phyloP scores from a whole-genome alignment of 305 asterid genomes.

The Fraxinus albicans region DNA sequence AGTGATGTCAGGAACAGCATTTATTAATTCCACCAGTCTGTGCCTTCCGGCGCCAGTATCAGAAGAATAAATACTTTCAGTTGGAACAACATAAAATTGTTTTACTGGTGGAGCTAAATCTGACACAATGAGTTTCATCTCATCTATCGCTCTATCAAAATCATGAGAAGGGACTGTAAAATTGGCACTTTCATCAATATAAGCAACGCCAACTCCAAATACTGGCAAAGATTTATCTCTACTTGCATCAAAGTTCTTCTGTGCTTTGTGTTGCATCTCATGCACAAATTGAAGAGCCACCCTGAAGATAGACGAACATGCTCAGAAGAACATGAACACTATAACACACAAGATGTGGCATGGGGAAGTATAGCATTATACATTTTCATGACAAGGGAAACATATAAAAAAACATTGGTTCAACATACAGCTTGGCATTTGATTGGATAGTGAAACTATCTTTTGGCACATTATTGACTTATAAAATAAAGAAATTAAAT shows the following conservation, averaged over 20 bases:
- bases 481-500: background rate
- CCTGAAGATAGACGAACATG: conserved; percentile 27
- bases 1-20: conserved; percentile 59
- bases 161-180: conserved; percentile 36
- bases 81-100: conserved; percentile 51
- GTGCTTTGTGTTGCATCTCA: conserved; percentile 77
- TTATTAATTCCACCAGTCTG: conserved; percentile 44
- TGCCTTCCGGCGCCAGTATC: conserved; percentile 46
- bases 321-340: background rate
- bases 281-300: conserved; percentile 65
- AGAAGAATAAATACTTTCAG: conserved; percentile 52
- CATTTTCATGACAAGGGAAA: background rate
- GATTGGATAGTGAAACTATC: background rate
- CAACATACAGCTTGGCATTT: background rate
- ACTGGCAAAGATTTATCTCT: conserved; percentile 73
- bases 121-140: conserved; percentile 61
- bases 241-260: conserved; percentile 74
- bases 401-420: background rate
- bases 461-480: background rate
- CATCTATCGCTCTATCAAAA: conserved; percentile 42
- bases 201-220: conserved; percentile 85
- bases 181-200: conserved; percentile 57
- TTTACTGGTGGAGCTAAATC: conserved; percentile 67
- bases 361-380: background rate
- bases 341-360: background rate